These are phyloP conservation scores for Saccharum officinarum DNA, from an alignment of 176 grass and related monocot species.

Conservation along the genomic window DNA sequence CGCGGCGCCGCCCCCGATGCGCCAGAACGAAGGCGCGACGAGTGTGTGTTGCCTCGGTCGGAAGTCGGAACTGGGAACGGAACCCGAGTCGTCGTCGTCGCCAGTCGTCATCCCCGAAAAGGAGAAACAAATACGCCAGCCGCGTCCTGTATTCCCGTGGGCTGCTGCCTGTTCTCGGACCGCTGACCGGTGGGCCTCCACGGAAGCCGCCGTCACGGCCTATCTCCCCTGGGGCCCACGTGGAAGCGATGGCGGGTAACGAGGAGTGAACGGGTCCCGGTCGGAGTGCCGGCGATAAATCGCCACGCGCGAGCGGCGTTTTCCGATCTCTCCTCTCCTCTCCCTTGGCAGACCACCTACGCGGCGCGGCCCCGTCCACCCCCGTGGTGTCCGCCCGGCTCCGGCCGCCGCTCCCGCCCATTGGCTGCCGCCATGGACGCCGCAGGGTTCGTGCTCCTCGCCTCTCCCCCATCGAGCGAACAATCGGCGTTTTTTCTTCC, in stretches of 20 bases:
- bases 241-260: not conserved
- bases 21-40: no score
- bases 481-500: not conserved
- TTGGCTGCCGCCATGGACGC: constrained; percentile 32
- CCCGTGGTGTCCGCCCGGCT: not conserved
- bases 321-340: not conserved
- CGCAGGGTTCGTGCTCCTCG: constrained; percentile 26
- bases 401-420: constrained; percentile 5
- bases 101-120: not conserved
- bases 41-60: not conserved
- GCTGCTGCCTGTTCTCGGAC: not conserved
- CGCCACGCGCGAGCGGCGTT: not conserved
- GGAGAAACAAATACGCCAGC: no score
- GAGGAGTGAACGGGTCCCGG: no score
- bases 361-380: not conserved
- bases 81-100: not conserved
- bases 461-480: not conserved
- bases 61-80: not conserved
- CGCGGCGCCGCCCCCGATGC: not conserved
- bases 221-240: not conserved
- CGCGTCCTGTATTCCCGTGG: not conserved
- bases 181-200: not conserved
- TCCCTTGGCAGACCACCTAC: not conserved
- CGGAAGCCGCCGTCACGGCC: not conserved
- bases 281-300: constrained; percentile 1